phyloP scores from a whole-genome alignment of 2,329 filamentous ascomycete genomes.

The Hypoxylon sp. region DNA sequence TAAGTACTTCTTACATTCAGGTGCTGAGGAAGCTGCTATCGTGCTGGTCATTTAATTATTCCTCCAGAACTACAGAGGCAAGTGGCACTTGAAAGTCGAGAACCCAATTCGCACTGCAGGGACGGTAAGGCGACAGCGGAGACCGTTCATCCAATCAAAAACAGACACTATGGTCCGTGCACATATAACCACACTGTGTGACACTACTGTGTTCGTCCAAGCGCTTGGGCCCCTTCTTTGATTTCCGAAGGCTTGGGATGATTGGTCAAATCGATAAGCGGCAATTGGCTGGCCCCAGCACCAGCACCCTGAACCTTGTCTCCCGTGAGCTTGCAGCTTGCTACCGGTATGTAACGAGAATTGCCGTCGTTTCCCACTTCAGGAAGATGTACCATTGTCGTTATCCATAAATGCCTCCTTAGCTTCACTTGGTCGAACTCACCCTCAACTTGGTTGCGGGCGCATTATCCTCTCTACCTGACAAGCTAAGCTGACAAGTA shows the following conservation, averaged over 20 bases:
- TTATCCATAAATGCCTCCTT: constrained; percentile 2
- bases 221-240: constrained; percentile 25
- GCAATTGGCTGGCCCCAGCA: constrained; percentile 12
- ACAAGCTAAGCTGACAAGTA: background rate
- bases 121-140: constrained; percentile 24
- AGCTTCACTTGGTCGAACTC: constrained; percentile 1
- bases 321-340: constrained; percentile 1
- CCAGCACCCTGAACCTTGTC: too few relatives aligned
- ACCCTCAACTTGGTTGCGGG: background rate
- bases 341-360: constrained; percentile 1
- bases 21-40: background rate
- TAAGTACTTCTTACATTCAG: background rate
- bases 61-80: constrained; percentile 6
- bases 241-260: constrained; percentile 5
- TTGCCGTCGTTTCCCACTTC: constrained; percentile 4
- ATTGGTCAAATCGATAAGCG: constrained; percentile 11
- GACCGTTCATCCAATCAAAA: constrained; percentile 24
- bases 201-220: constrained; percentile 29
- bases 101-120: constrained; percentile 16
- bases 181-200: constrained; percentile 23
- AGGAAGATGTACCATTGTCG: constrained; percentile 1
- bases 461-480: background rate
- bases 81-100: constrained; percentile 11
- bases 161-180: background rate
- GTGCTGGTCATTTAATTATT: constrained; percentile 7